Evolutionary conservation across 495 filamentous ascomycete genomes (phyloP).

Genomic region (Halenospora varia): DNA sequence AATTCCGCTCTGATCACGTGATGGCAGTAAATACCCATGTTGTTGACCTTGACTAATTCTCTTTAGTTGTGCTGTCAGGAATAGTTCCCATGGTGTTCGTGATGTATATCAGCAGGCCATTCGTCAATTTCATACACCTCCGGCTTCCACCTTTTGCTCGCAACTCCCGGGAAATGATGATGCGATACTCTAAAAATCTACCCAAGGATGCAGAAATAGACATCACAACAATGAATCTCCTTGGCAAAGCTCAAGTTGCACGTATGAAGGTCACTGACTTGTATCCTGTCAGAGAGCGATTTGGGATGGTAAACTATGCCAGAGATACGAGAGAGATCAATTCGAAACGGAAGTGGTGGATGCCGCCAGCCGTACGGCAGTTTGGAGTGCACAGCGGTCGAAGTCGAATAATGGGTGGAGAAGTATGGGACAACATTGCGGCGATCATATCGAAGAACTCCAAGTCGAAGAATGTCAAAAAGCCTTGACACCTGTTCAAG

Average conservation of each 20-base stretch:
- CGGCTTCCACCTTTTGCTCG: conserved; percentile 67
- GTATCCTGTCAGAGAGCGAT: conserved; percentile 29
- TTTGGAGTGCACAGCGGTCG: conserved; percentile 17
- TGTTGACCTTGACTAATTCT: background rate
- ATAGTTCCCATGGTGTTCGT: conserved; percentile 64
- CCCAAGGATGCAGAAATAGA: conserved; percentile 61
- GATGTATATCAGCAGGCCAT: conserved; percentile 59
- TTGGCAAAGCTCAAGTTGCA: conserved; percentile 49
- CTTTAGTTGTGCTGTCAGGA: conserved; percentile 54
- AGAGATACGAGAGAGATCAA: conserved; percentile 30
- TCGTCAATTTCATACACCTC: conserved; percentile 69
- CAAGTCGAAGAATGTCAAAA: background rate
- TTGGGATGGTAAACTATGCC: conserved; percentile 50
- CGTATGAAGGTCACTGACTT: conserved; percentile 48
- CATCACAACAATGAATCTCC: conserved; percentile 66
- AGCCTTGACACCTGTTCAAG: too few species aligned
- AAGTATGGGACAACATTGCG: conserved; percentile 22
- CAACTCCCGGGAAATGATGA: conserved; percentile 58
- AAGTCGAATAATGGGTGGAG: conserved; percentile 8
- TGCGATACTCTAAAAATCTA: conserved; percentile 57
- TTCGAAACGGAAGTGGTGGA: conserved; percentile 30
- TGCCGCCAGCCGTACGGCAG: conserved; percentile 12
- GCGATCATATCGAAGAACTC: background rate
- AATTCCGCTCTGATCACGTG: conserved; percentile 1
- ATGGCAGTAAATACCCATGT: too few species aligned